A percentile compares a stretch with the other conserved stretches of the same genome.
Evolutionary conservation across 768 basidiomycete genomes (phyloP).

Genomic region (Hortiboletus campestris): DNA sequence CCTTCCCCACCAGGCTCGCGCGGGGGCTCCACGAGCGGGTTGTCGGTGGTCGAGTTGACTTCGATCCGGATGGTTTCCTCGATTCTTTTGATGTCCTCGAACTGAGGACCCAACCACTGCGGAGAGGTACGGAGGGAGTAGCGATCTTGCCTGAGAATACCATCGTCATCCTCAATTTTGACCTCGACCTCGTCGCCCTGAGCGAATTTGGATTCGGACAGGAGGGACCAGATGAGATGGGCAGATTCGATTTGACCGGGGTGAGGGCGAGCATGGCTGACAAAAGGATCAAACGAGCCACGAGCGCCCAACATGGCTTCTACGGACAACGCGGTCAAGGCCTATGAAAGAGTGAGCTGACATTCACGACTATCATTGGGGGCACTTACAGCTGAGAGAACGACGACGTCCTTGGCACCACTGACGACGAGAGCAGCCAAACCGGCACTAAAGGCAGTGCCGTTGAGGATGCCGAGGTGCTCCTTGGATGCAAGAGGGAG

Average conservation of each 20-base stretch:
- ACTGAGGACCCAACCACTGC: slow-evolving; percentile 84
- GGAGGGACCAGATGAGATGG: slow-evolving; percentile 61
- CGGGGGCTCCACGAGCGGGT: slow-evolving; percentile 81
- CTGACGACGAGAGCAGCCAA: slow-evolving; percentile 73
- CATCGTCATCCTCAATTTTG: slow-evolving; percentile 68
- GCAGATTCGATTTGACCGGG: slow-evolving; percentile 83
- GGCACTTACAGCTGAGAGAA: slow-evolving; percentile 44
- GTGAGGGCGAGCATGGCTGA: slow-evolving; percentile 74
- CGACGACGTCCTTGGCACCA: slow-evolving; percentile 64
- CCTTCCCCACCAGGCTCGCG: slow-evolving; percentile 45
- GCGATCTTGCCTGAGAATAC: slow-evolving; percentile 77
- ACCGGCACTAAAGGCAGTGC: slow-evolving; percentile 81
- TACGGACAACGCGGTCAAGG: slow-evolving; percentile 79
- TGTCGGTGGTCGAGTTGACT: slow-evolving; percentile 88
- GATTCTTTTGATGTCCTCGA: slow-evolving; percentile 73
- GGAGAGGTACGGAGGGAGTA: slow-evolving; percentile 65
- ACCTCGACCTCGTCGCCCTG: slow-evolving; percentile 71
- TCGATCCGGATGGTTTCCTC: slow-evolving; percentile 65
- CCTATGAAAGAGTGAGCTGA: slow-evolving; percentile 35
- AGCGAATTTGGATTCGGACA: slow-evolving; percentile 69
- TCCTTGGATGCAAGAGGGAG: slow-evolving; percentile 72
- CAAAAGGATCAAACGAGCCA: slow-evolving; percentile 75
- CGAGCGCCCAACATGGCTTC: slow-evolving; percentile 78
- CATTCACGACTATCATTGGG: background rate
- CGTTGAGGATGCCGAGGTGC: slow-evolving; percentile 79